phyloP scores from a whole-genome alignment of 805 yeast genomes.

The Kluyveromyces dobzhanskii region DNA sequence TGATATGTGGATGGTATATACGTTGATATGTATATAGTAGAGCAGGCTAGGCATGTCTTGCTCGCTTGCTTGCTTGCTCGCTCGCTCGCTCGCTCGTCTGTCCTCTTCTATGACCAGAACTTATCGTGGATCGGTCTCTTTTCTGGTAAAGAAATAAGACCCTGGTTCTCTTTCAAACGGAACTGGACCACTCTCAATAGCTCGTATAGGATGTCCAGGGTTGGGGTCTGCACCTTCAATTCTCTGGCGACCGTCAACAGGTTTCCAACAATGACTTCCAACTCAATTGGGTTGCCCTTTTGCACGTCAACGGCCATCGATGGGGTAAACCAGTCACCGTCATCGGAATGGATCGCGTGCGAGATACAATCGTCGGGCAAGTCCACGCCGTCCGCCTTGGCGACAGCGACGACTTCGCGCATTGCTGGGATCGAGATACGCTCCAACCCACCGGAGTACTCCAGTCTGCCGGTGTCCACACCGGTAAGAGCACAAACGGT shows the following conservation, averaged over 20 bases:
- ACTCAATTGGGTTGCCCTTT: constrained; percentile 60
- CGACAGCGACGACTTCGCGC: constrained; percentile 57
- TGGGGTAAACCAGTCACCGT: constrained; percentile 52
- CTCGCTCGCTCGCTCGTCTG: no score
- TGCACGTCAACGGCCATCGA: constrained; percentile 65
- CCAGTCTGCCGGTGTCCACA: constrained; percentile 50
- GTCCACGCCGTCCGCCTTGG: constrained; percentile 57
- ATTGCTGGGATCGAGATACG: constrained; percentile 48
- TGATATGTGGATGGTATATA: no score
- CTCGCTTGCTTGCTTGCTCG: no score
- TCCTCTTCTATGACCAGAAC: no score
- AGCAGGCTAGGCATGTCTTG: no score
- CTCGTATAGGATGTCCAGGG: constrained; percentile 47
- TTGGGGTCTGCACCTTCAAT: constrained; percentile 46
- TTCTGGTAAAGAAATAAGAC: constrained; percentile 37
- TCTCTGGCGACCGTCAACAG: constrained; percentile 43
- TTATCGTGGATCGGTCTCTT: constrained; percentile 27
- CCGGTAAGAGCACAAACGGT: constrained; percentile 52
- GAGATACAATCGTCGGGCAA: constrained; percentile 44
- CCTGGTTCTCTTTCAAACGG: constrained; percentile 48
- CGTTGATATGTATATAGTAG: no score
- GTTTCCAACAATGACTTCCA: constrained; percentile 66
- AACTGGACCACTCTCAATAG: constrained; percentile 57
- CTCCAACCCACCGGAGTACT: constrained; percentile 36
- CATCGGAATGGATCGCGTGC: constrained; percentile 48